Base-by-base conservation (phyloP, 2,329 filamentous ascomycete genomes). In the Calonectria pauciramosa region DNA sequence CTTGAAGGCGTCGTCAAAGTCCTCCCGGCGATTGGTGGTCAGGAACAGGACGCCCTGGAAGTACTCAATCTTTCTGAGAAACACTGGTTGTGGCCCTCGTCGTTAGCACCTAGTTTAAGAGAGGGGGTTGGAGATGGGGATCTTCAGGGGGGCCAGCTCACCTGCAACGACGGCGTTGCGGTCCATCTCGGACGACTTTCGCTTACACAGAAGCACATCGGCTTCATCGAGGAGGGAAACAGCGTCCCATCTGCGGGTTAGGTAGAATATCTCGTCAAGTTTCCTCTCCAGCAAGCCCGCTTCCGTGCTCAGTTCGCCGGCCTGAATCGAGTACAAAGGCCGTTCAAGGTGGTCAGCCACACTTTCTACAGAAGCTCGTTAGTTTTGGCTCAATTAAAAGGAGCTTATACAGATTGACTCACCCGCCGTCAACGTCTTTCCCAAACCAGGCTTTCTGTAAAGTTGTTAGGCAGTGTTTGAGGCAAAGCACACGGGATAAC, bases 1-100 rank as follows among this genome's bases (percentile, higher is more conserved):
- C 52, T 63, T 72, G 64, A 68, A 63, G 18, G 70, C 64, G 11
- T 71, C 63, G 36, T 71, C 69, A 59, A 71, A 71, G 60, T 71
- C 69, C 23, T 66, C 34, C 16, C 49, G 30, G 28, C 63, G 59
- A 30, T 71, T 71, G 20, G 69, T 71, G 3, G 69, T 71, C 51
- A 71, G 20, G 60, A 71, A 71, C 18, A 71, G 20, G 6, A 71
- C 63, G 9, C 69, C 69, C 23, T 71, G 59, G 51, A 66, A 64
- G 60, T 71, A 71, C 49, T 71, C 69, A 28, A 71, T 66, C n/a
- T 66, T 66, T 7, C 63, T 23, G 5, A 71, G 59, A 23, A 71
- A 71, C 5, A 66, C 69, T 66, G 7, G 14, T 52, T 36, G 30
- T 5, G 16, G 18, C 44, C 6, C 47, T 26, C 6, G 49, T 47